Evolutionary conservation across 164 flowering plant species (phyloP), one percentile per base, ranked within the genome.

Genomic region (Piper betle): DNA sequence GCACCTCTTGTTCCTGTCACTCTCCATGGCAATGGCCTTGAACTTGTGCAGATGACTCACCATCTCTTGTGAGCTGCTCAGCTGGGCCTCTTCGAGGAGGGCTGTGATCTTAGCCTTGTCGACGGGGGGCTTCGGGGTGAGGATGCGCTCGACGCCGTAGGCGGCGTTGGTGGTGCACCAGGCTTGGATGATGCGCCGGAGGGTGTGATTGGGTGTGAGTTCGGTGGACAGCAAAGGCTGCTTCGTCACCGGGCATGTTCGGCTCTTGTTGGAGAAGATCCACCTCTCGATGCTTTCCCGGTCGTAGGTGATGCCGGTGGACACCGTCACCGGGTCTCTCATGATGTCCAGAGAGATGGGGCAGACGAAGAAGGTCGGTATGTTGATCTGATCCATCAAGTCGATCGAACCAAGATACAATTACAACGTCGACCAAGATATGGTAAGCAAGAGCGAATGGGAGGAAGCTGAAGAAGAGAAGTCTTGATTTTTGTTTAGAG

Each of bases 251-350:
- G 95, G 97, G 55, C 97, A 90, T 3, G 76, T 65, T 37, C 53
- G 67, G 74, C 75, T 81, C 64, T 76, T 78, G 76, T 67, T 46
- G 8, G 84, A 59, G 39, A 72, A 82, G 3, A 90, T 39, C 97
- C 97, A 90, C 64, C 41, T 73, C 68, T 87, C 92, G 11, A 90
- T 88, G 79, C 64, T 77, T 20, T 79, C 77, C 3, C 97, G 69
- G 50, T 91, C 96, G 76, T 85, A 91, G 4, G 90, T 91, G 2
- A 91, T 88, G 16, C 97, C 97, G 3, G 96, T 83, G 1, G 80
- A 62, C 11, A 82, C 61, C 0, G 85, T 84, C 3, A 91, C 96
- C 0, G 97, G 97, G 73, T 91, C 97, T 70, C 70, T 79, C 94
- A 88, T 85, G 39, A 85, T 72, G 48, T 91, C 77, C 11, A 91